phyloP scores from a whole-genome alignment of 805 yeast species.

The Candida germanica region DNA sequence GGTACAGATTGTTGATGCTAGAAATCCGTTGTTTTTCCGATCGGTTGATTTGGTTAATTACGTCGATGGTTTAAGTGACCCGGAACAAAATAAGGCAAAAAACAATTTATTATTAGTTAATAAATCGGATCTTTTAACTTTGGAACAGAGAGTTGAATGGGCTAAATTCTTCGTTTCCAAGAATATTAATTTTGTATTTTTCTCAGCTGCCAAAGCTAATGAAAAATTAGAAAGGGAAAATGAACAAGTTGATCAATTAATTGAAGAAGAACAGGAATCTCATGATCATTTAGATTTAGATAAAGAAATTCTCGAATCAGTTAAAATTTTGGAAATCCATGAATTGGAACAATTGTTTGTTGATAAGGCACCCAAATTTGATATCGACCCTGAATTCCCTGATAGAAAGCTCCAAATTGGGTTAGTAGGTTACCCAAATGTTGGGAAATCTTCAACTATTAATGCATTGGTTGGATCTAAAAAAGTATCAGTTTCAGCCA shows the following conservation, averaged over 20 bases:
- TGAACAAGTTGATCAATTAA: constrained; percentile 37
- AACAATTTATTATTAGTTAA: constrained; percentile 81
- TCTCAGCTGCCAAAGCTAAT: constrained; percentile 86
- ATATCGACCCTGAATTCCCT: constrained; percentile 54
- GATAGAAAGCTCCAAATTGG: constrained; percentile 78
- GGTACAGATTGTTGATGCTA: constrained; percentile 96
- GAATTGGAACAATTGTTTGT: constrained; percentile 82
- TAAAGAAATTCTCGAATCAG: constrained; percentile 33
- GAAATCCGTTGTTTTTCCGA: constrained; percentile 88
- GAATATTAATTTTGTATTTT: constrained; percentile 81
- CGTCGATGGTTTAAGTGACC: constrained; percentile 66
- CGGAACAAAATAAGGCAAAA: constrained; percentile 49
- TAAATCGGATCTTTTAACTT: constrained; percentile 85
- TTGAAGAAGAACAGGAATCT: constrained; percentile 18
- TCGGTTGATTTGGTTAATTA: constrained; percentile 84
- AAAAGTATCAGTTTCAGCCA: constrained; percentile 95
- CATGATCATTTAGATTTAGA: constrained; percentile 9
- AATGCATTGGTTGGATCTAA: constrained; percentile 95
- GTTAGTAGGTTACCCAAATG: constrained; percentile 94
- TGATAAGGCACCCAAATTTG: constrained; percentile 69
- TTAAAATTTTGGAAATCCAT: constrained; percentile 73
- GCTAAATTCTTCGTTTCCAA: constrained; percentile 71
- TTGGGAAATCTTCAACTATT: constrained; percentile 94
- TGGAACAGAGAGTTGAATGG: constrained; percentile 79
- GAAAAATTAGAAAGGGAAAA: constrained; percentile 62